A percentile compares a stretch with the other conserved stretches of the same genome.
phyloP scores from a whole-genome alignment of 169 alveolate genomes.

The Plasmodium malariae region DNA sequence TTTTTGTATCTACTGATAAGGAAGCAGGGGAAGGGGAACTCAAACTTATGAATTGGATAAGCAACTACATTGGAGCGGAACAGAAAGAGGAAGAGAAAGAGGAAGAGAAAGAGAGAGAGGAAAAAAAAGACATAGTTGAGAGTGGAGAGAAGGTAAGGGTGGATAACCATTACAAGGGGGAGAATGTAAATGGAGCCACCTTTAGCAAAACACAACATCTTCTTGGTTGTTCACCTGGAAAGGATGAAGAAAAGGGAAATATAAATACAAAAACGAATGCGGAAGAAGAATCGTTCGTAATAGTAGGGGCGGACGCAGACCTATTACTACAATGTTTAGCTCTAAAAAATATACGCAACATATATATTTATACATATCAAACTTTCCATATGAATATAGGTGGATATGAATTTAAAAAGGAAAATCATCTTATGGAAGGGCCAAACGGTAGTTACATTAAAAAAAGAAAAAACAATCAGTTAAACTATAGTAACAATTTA shows the following conservation, averaged over 20 bases:
- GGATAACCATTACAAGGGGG: not conserved
- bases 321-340: slow-evolving; percentile 79
- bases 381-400: slow-evolving; percentile 12
- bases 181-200: not conserved
- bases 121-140: not conserved
- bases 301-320: slow-evolving; percentile 83
- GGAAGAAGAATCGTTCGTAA: slow-evolving; percentile 72
- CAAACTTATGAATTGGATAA: slow-evolving; percentile 80
- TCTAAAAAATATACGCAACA: slow-evolving; percentile 66
- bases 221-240: too few species aligned
- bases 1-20: slow-evolving; percentile 76
- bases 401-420: slow-evolving; percentile 21
- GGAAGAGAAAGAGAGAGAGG: not conserved
- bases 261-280: not conserved
- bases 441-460: not conserved
- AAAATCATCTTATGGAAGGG: slow-evolving; percentile 28
- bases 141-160: too few species aligned
- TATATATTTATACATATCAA: slow-evolving; percentile 79
- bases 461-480: too few species aligned
- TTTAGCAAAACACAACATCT: too few species aligned
- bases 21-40: slow-evolving; percentile 83
- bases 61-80: slow-evolving; percentile 5
- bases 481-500: too few species aligned
- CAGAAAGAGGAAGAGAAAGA: not conserved
- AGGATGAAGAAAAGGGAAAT: not conserved